Evolutionary conservation across 2,329 filamentous ascomycete genomes (phyloP).

Genomic region (Lasiodiplodia citricola): DNA sequence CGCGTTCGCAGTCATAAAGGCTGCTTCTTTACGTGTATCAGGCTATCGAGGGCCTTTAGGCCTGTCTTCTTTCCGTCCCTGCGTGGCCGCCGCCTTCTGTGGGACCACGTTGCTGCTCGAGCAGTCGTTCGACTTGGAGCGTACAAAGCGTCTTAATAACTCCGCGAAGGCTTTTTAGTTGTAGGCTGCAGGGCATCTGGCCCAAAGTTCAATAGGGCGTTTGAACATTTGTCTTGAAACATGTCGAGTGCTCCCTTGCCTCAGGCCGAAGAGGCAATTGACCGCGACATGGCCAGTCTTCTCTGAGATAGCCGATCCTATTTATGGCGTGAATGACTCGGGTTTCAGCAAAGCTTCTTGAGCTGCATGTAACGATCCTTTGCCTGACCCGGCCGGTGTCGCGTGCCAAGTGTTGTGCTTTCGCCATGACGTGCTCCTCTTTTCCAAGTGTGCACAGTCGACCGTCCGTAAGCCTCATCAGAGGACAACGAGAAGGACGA

Average conservation of each 20-base stretch:
- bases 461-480: constrained; percentile 46
- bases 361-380: background rate
- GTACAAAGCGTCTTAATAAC: background rate
- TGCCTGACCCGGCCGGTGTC: background rate
- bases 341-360: background rate
- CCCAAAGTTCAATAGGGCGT: background rate
- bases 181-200: background rate
- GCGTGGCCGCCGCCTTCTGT: background rate
- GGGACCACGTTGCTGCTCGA: background rate
- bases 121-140: background rate
- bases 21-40: background rate
- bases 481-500: constrained; percentile 76
- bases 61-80: background rate
- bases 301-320: background rate
- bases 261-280: background rate
- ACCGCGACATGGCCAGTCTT: background rate
- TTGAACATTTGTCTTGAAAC: background rate
- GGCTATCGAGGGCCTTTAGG: background rate
- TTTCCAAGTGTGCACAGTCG: background rate
- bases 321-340: background rate
- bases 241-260: background rate
- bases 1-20: background rate
- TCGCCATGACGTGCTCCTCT: background rate
- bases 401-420: background rate
- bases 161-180: background rate